Percentiles rank a stretch among this genome's conserved stretches.
Conservation (phyloP, 2,329 filamentous ascomycete genomes). For the Phaeosphaeria sp. region DNA sequence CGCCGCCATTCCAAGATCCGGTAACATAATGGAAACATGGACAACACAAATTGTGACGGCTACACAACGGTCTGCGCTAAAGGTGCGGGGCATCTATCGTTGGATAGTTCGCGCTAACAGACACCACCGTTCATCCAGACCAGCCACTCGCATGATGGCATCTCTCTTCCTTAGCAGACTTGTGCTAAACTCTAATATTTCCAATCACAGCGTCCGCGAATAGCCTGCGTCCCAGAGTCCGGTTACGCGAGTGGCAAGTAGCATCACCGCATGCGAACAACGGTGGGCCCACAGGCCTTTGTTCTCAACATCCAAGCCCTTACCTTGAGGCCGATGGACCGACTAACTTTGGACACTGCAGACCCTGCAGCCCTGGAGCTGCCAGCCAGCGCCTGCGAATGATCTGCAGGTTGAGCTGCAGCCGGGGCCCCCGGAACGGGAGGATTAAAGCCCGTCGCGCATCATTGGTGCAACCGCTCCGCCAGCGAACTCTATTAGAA, state of each 20-base stretch:
- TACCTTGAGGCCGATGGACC: background rate
- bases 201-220: background rate
- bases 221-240: background rate
- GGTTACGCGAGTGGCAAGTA: background rate
- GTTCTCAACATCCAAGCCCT: background rate
- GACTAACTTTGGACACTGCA: background rate
- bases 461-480: background rate
- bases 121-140: background rate
- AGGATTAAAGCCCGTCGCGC: background rate
- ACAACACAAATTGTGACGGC: background rate
- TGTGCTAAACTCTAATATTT: background rate
- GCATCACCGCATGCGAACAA: background rate
- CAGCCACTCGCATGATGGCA: background rate
- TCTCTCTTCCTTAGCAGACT: background rate
- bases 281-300: background rate
- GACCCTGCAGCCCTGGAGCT: constrained; percentile 1
- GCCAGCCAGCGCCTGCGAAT: background rate
- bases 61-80: background rate
- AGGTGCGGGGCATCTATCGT: background rate
- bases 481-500: constrained; percentile 1
- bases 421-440: background rate
- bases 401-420: constrained; percentile 1
- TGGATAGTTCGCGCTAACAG: background rate
- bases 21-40: background rate
- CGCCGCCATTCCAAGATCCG: background rate